Evolutionary conservation across 352 stramenopile species (phyloP), one percentile per base, ranked within the genome.

Genomic region (Peronosclerospora sorghi): DNA sequence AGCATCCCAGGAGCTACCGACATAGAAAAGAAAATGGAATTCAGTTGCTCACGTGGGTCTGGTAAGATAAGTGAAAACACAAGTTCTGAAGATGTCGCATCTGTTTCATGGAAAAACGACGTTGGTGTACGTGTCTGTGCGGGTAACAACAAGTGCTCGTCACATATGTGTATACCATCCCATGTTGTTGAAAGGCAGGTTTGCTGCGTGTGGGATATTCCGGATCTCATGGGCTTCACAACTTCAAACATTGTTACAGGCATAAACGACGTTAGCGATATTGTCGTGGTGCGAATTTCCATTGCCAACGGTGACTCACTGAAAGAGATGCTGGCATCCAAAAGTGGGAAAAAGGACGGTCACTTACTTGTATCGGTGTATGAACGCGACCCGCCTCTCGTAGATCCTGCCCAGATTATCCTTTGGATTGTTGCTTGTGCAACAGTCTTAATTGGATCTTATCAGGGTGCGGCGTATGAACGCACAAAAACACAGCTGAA

Each of bases 151-250:
- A 52, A 44, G 37, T 90, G 78, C 39, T 56, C 59, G 13, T 86
- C 78, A 15, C 53, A 50, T 34, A 65, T 73, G 54, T 90, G 78
- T 34, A 64, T 87, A 23, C 78, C 78, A 0, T 77, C 60, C 14
- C 68, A 71, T 15, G 59, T 51, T 8, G 55, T 48, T 17, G 56
- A 73, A 12, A 67, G 80, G 37, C 53, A 60, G 34, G 73, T 90
- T 13, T 90, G 78, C 52, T 90, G 78, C 28, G 62, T 57, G n/a
- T 90, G 78, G 74, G 74, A 87, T 47, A 62, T 88, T 9, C 68
- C 74, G 5, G 74, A 90, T 45, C 53, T 62, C 42, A 87, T 90
- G 61, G 71, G 68, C 32, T 86, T 84, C 40, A 48, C 59, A 18
- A 52, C 35, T 14, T 62, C 67, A 1, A 43, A 60, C 19, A 24